These are phyloP conservation scores for Dothideomycetes sp. DNA, from an alignment of 2,329 filamentous ascomycete species.

Conservation along the genomic window DNA sequence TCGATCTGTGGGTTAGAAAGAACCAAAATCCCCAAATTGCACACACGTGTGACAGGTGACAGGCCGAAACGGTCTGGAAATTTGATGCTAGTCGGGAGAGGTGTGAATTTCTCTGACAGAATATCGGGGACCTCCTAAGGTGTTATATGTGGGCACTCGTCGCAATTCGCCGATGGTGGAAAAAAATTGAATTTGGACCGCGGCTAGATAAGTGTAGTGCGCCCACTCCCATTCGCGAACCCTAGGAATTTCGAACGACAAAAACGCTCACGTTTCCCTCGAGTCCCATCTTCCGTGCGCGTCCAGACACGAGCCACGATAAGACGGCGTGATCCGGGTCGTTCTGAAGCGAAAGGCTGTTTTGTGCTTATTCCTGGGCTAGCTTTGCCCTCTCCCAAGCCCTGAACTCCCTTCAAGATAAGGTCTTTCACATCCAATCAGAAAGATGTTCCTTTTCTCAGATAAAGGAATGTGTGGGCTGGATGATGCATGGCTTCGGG, in stretches of 20 bases:
- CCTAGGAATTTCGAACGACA: conserved; percentile 11
- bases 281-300: conserved; percentile 7
- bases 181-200: conserved; percentile 4
- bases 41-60: too few relatives aligned
- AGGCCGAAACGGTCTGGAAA: conserved; percentile 8
- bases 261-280: conserved; percentile 12
- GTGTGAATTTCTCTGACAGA: conserved; percentile 11
- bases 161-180: conserved; percentile 12
- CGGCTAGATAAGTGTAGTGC: conserved; percentile 12
- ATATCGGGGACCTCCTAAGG: conserved; percentile 11
- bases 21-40: conserved; percentile 5
- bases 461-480: not conserved
- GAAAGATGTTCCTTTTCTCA: not conserved
- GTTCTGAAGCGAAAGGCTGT: conserved; percentile 6
- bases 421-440: conserved; percentile 8
- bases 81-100: not conserved
- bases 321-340: conserved; percentile 11
- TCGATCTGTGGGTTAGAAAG: too few relatives aligned
- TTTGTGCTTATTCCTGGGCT: conserved; percentile 10
- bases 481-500: not conserved
- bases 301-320: conserved; percentile 13
- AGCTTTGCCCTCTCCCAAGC: not conserved
- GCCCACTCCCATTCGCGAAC: conserved; percentile 2
- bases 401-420: conserved; percentile 2
- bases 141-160: conserved; percentile 4